Evolutionary conservation across 2,329 filamentous ascomycete genomes (phyloP).

Genomic region (Aureobasidium sp.): DNA sequence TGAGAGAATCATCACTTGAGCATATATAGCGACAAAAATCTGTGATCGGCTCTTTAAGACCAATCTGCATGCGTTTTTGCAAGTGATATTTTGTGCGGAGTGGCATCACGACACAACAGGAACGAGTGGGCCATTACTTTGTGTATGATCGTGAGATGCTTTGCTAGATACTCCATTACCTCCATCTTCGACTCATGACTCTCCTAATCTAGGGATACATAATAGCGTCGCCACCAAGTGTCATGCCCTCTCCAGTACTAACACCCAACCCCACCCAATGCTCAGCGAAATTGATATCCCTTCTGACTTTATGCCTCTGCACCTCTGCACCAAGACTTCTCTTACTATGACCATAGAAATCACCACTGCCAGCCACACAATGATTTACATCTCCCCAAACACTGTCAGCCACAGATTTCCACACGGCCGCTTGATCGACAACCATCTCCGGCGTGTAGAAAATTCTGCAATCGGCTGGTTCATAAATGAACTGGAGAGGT

Average conservation of each 20-base stretch:
- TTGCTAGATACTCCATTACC: no score
- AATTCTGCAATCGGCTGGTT: conserved; percentile 44
- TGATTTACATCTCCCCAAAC: conserved; percentile 24
- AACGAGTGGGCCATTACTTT: no score
- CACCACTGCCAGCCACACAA: conserved; percentile 26
- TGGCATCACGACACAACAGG: no score
- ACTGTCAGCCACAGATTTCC: conserved; percentile 34
- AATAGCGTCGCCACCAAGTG: neutral
- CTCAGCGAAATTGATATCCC: conserved; percentile 17
- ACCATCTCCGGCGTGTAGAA: conserved; percentile 46
- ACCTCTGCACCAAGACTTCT: conserved; percentile 1
- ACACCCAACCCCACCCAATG: neutral
- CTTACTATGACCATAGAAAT: conserved; percentile 3
- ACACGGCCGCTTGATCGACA: conserved; percentile 39
- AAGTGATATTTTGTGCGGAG: no score
- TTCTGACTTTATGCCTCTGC: conserved; percentile 17
- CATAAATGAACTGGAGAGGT: conserved; percentile 43
- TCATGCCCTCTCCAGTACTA: neutral
- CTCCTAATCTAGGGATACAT: neutral
- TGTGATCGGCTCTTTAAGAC: no score
- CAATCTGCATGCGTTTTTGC: no score
- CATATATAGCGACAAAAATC: no score
- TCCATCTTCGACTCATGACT: no score
- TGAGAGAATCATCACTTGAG: no score
- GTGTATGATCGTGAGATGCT: no score